Evolutionary conservation across 495 filamentous ascomycete species (phyloP), one percentile per base, ranked within the genome.

Genomic region (Entonaema liquescens): DNA sequence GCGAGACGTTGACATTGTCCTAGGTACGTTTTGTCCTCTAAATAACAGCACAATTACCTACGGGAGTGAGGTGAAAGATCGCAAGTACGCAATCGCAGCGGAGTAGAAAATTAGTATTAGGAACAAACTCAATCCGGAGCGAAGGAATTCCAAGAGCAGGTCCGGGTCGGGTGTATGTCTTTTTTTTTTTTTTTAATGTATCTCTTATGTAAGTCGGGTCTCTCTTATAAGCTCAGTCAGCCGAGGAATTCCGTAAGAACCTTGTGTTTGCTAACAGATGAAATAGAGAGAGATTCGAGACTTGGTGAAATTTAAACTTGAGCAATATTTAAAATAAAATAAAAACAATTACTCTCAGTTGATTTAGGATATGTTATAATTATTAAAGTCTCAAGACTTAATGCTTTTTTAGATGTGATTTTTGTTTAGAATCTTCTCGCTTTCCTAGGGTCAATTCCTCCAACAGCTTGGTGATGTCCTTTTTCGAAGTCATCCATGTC

Each of bases 1-100:
- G 7, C 70, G 70, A 23, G 65, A 53, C 1, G 70, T 56, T 31
- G 61, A 65, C 70, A 69, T 73, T 23, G 15, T 21, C n/a, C n/a
- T n/a, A n/a, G n/a, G 6, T 23, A 35, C 17, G 4, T 35, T n/a
- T 47, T 31, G 15, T 36, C 15, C 17, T 56, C 53, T 35, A 35
- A 35, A 17, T 17, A 4, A 13, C 13, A 13, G n/a, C n/a, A 25
- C 49, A 25, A 52, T n/a, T n/a, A n/a, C n/a, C n/a, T n/a, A n/a
- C n/a, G 47, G 19, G 6, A 52, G 19, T n/a, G 38, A 19, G 38
- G 17, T n/a, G 38, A 42, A n/a, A 19, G 38, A 7, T 8, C 12
- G 13, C 3, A 13, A 17, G 38, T n/a, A n/a, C n/a, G n/a, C 31
- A 33, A 47, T 2, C 17, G 1, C 17, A 47, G 42, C 1, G 17